Conservation (phyloP, 768 basidiomycete genomes). For the Coprinopsis marcescibilis region DNA sequence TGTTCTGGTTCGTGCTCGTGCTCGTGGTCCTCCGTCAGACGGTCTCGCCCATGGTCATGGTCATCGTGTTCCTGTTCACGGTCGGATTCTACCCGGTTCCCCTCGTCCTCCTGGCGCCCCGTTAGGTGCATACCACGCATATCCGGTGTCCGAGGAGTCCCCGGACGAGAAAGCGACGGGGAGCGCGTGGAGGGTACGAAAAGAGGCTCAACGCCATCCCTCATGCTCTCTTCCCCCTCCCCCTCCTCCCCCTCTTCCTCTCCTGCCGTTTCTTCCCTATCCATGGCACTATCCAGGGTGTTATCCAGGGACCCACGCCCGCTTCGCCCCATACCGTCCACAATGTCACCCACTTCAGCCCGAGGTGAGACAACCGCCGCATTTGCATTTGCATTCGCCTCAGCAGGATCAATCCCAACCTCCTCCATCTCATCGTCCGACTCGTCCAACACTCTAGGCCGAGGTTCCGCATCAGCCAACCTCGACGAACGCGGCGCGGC, state of each 20-base stretch:
- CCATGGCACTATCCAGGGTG: too few species aligned
- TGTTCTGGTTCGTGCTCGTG: slow-evolving; percentile 4
- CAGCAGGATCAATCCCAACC: slow-evolving; percentile 17
- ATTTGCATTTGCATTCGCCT: not conserved
- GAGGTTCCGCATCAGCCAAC: not conserved
- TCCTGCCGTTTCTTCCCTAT: too few species aligned
- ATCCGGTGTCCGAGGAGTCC: not conserved
- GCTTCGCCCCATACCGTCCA: too few species aligned
- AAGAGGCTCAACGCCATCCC: slow-evolving; percentile 17
- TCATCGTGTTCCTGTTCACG: not conserved
- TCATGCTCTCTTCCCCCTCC: too few species aligned
- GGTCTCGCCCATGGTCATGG: not conserved
- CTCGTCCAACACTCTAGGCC: slow-evolving; percentile 4
- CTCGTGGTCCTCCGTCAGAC: not conserved
- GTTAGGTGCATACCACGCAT: not conserved
- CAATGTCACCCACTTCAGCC: slow-evolving; percentile 32
- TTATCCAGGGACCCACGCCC: too few species aligned
- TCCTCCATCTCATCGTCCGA: slow-evolving; percentile 32
- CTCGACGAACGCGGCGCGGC: too few species aligned
- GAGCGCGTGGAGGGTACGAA: slow-evolving; percentile 12
- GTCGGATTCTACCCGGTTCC: not conserved
- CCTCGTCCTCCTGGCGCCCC: too few species aligned
- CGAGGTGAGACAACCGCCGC: too few species aligned
- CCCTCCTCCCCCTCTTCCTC: too few species aligned
- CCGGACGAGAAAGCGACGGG: slow-evolving; percentile 8